Conservation (phyloP, 202 grass and related monocot genomes). For the Bolboschoenoplectus hybrid region DNA sequence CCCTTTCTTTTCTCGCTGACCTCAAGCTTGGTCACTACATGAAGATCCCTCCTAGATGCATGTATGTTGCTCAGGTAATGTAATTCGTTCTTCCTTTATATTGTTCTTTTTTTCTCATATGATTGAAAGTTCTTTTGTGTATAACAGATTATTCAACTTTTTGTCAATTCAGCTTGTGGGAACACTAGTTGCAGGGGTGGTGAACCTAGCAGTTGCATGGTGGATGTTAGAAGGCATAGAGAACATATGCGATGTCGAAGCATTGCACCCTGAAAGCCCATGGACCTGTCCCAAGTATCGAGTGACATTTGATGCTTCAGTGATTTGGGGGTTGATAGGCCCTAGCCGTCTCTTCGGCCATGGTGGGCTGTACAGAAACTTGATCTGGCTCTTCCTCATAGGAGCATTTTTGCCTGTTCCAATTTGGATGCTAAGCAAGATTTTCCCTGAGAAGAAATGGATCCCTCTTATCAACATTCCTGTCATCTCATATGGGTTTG, state of each 20-base stretch:
- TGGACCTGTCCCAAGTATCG: conserved; percentile 99
- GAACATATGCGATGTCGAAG: conserved; percentile 95
- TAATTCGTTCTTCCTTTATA: background rate
- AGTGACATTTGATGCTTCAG: conserved; percentile 93
- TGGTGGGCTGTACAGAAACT: conserved; percentile 84
- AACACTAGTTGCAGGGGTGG: conserved; percentile 81
- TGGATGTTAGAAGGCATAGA: conserved; percentile 98
- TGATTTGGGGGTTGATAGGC: conserved; percentile 98
- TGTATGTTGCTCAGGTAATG: conserved; percentile 86
- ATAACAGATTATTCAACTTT: background rate
- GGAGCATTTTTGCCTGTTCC: conserved; percentile 92
- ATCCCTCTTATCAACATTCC: conserved; percentile 94
- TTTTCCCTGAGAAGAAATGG: conserved; percentile 98
- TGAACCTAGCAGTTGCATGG: conserved; percentile 97
- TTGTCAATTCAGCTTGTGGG: conserved; percentile 70
- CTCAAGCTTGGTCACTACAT: conserved; percentile 99
- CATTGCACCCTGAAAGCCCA: conserved; percentile 89
- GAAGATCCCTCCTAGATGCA: conserved; percentile 99
- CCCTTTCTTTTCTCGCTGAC: conserved; percentile 94
- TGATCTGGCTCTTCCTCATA: conserved; percentile 88
- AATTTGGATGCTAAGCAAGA: conserved; percentile 84
- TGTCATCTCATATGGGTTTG: conserved; percentile 97
- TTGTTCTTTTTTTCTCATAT: background rate
- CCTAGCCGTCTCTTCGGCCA: conserved; percentile 71
- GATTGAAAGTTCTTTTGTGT: background rate